Base-by-base conservation (phyloP, 139 green algal species). In the Chlamydomonas schloesseri region DNA sequence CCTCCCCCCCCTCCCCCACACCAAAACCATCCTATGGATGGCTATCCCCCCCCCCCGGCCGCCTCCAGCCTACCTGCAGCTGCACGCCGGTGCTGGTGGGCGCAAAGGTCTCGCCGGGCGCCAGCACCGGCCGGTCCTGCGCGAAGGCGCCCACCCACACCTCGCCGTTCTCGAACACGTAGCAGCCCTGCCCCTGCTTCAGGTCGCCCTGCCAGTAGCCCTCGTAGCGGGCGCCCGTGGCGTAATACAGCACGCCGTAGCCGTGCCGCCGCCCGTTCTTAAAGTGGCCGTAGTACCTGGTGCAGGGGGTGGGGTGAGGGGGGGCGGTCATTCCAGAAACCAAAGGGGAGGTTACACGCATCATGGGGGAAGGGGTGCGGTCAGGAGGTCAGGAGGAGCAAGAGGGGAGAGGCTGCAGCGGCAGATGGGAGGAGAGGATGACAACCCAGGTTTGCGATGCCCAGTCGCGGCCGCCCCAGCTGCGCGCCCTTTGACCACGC, bases 281-380 rank as follows among this genome's bases (percentile, higher is more conserved):
- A 71, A 96, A 95, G 68, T 89, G 88, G n/a, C 93, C 93, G 36
- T 89, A 60, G 69, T 95, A 95, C 86, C 93, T 96, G 82, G 20
- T 13, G 26, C 6, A 53, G 31, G 68, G 10, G 20, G 55, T 17
- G 20, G 21, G 20, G 55, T 62, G 20, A 17, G 6, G 55, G 8
- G 20, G 21, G 13, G 55, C 55, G 55, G 21, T 13, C 53, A 58
- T 58, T 13, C 53, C 53, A 15, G 13, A 58, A n/a, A n/a, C n/a
- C n/a, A n/a, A n/a, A n/a, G n/a, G n/a, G n/a, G n/a, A n/a, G n/a
- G n/a, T n/a, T n/a, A n/a, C n/a, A n/a, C n/a, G n/a, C n/a, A n/a
- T n/a, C n/a, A n/a, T n/a, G n/a, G n/a, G n/a, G n/a, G n/a, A n/a
- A n/a, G n/a, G n/a, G n/a, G n/a, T n/a, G n/a, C n/a, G n/a, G n/a